Evolutionary conservation across 345 rosid species (phyloP).

Genomic region (Syzygium oleosum): DNA sequence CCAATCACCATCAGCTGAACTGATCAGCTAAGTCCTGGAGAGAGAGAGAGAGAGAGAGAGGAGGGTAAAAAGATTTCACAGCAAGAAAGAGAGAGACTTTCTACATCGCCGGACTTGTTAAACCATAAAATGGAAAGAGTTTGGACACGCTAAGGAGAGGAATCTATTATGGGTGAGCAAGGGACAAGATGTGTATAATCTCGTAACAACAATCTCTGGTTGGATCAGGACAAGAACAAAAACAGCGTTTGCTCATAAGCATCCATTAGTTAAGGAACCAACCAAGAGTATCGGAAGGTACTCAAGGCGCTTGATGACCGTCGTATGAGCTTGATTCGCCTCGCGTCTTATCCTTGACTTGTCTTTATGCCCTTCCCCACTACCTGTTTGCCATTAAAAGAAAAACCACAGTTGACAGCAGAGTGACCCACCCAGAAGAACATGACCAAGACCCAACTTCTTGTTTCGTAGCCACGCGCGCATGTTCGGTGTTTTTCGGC

Average conservation of each 20-base stretch:
- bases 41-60: not conserved
- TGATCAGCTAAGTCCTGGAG: not conserved
- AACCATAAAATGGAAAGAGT: not conserved
- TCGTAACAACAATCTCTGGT: not conserved
- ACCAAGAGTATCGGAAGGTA: not conserved
- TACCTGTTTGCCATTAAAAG: not conserved
- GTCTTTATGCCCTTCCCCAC: not conserved
- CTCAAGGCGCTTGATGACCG: rapidly evolving
- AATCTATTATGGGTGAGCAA: not conserved
- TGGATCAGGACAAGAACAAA: not conserved
- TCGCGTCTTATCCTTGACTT: not conserved
- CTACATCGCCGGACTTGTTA: not conserved
- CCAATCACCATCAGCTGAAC: not conserved
- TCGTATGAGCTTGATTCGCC: not conserved
- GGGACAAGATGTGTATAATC: not conserved
- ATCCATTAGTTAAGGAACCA: not conserved
- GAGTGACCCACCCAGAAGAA: not conserved
- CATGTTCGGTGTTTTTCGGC: not conserved
- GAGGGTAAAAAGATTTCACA: not conserved
- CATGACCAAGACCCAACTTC: not conserved
- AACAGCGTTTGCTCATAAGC: not conserved
- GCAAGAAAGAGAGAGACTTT: not conserved
- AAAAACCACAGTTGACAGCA: not conserved
- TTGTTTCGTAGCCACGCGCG: not conserved
- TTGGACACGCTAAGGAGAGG: not conserved